These are phyloP conservation scores for Corinectria fuckeliana DNA, from an alignment of 2,329 filamentous ascomycete species.

Conservation along the genomic window DNA sequence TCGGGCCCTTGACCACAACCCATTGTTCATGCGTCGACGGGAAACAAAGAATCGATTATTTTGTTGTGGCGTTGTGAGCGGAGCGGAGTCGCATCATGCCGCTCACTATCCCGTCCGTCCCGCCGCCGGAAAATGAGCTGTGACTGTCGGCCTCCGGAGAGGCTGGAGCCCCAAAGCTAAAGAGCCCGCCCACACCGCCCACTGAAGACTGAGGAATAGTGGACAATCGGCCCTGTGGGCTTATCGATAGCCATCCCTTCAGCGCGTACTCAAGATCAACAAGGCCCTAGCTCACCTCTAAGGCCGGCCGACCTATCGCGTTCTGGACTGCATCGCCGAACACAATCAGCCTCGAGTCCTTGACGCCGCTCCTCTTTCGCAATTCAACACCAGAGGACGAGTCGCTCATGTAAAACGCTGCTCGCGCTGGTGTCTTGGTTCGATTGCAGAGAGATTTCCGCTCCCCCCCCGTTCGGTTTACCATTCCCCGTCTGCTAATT, in stretches of 20 bases:
- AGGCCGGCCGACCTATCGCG: conserved; percentile 9
- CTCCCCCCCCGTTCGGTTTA: background rate
- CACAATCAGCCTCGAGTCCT: background rate
- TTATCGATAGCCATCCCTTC: conserved; percentile 5
- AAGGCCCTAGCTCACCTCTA: conserved; percentile 6
- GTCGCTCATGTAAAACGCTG: background rate
- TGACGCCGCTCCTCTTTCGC: background rate
- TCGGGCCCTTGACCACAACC: no score
- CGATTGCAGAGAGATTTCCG: background rate
- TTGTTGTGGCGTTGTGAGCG: background rate
- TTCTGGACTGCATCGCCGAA: conserved; percentile 6
- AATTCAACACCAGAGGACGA: background rate
- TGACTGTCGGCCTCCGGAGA: background rate
- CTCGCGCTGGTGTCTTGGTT: background rate
- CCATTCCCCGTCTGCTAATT: no score
- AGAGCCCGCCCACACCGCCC: background rate
- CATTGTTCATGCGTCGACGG: background rate
- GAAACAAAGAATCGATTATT: background rate
- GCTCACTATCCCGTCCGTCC: no score
- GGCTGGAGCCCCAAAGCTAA: no score
- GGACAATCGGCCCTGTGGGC: background rate
- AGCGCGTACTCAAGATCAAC: conserved; percentile 13
- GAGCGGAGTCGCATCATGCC: background rate
- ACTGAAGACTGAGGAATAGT: background rate
- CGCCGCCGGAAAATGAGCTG: background rate